Evolutionary conservation across 2,329 filamentous ascomycete species (phyloP).

Genomic region (Ilyonectria sp.): DNA sequence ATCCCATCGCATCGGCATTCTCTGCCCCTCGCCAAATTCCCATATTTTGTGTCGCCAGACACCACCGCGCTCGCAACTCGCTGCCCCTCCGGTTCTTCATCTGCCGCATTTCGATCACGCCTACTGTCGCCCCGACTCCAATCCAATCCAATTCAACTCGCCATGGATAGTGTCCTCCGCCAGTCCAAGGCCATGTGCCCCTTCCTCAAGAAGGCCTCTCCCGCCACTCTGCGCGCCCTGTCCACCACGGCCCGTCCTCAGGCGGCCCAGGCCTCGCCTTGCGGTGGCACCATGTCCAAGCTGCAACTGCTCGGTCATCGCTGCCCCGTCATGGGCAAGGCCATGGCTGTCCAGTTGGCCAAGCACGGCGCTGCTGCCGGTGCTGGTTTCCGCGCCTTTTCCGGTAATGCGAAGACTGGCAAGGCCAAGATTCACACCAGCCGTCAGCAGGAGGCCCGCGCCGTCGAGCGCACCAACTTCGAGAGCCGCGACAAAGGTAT

Average conservation of each 20-base stretch:
- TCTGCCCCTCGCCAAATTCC: neutral
- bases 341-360: slow-evolving; percentile 87
- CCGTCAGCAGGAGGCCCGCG: slow-evolving; percentile 81
- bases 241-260: slow-evolving; percentile 80
- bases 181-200: slow-evolving; percentile 98
- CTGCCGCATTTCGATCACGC: neutral
- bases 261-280: slow-evolving; percentile 69
- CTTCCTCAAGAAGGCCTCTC: slow-evolving; percentile 95
- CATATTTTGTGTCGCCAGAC: neutral
- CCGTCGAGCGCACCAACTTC: slow-evolving; percentile 75
- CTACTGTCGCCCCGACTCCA: neutral
- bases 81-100: neutral
- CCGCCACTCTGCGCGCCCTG: slow-evolving; percentile 90
- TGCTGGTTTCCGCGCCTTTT: slow-evolving; percentile 62
- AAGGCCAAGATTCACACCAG: slow-evolving; percentile 88
- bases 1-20: slow-evolving; percentile 9
- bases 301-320: slow-evolving; percentile 93
- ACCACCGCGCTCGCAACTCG: neutral
- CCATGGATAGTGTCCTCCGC: slow-evolving; percentile 94
- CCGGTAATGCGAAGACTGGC: slow-evolving; percentile 65
- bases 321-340: slow-evolving; percentile 99
- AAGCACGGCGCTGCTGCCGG: slow-evolving; percentile 66
- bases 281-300: slow-evolving; percentile 96
- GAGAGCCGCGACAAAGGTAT: slow-evolving; percentile 66
- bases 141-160: slow-evolving; percentile 18